Evolutionary conservation across 345 rosid species (phyloP).

Genomic region (Citrus maxima): DNA sequence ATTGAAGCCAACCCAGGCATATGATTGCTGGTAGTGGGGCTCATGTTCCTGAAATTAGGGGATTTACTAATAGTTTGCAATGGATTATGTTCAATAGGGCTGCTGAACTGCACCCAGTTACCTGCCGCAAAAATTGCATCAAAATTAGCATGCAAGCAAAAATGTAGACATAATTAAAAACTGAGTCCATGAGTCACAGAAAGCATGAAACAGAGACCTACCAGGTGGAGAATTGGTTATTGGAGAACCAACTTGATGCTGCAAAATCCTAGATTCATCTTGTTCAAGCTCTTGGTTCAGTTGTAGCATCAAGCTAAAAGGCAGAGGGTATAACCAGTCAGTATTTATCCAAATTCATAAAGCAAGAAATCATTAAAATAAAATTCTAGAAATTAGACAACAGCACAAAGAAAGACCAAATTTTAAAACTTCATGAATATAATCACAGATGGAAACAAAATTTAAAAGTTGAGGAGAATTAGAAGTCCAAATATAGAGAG

Average conservation of each 20-base stretch:
- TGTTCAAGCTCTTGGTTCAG: conserved; percentile 59
- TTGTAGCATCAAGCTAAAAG: conserved; percentile 56
- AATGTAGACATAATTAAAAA: not conserved
- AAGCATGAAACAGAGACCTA: conserved; percentile 23
- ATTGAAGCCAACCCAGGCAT: conserved; percentile 60
- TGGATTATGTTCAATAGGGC: conserved; percentile 51
- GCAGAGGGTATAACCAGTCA: not conserved
- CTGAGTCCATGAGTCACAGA: not conserved
- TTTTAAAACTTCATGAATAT: not conserved
- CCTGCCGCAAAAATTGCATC: conserved; percentile 32
- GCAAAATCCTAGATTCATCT: conserved; percentile 52
- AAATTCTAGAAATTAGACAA: not conserved
- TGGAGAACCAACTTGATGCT: conserved; percentile 52
- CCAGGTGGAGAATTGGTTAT: conserved; percentile 53
- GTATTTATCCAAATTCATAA: not conserved
- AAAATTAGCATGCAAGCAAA: conserved; percentile 10
- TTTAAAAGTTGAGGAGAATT: not conserved
- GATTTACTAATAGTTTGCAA: conserved; percentile 41
- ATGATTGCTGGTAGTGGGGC: conserved; percentile 44
- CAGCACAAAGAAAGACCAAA: not conserved
- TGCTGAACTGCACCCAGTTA: conserved; percentile 49
- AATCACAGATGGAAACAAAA: not conserved
- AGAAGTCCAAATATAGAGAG: not conserved
- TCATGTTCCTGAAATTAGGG: conserved; percentile 38
- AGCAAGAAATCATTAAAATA: not conserved